Percentiles rank a stretch among this genome's conserved stretches.
These are phyloP conservation scores for Botrytis pseudocinerea DNA, from an alignment of 2,329 filamentous ascomycete genomes.

Conservation along the genomic window DNA sequence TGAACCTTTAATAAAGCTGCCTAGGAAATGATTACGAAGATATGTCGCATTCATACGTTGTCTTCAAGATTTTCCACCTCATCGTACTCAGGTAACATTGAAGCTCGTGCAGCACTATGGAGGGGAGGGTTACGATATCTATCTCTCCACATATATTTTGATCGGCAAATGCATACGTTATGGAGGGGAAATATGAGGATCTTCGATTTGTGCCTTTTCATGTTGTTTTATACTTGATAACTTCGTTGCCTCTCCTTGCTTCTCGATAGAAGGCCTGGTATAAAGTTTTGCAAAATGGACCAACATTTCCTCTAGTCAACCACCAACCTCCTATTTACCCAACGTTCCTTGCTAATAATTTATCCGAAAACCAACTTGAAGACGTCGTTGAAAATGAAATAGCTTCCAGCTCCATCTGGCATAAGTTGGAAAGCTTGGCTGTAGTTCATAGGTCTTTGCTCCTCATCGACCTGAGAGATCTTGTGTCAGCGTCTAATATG, in stretches of 20 bases:
- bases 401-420: slow-evolving; percentile 65
- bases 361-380: slow-evolving; percentile 80
- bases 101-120: slow-evolving; percentile 9
- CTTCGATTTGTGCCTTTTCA: slow-evolving; percentile 12
- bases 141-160: slow-evolving; percentile 14
- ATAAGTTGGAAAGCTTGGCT: slow-evolving; percentile 85
- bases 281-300: slow-evolving; percentile 32
- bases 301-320: slow-evolving; percentile 18
- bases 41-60: background rate
- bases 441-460: slow-evolving; percentile 86
- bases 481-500: slow-evolving; percentile 4
- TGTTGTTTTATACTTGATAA: slow-evolving; percentile 24
- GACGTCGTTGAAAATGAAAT: slow-evolving; percentile 90
- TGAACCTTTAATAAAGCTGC: background rate
- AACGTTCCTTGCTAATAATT: slow-evolving; percentile 24
- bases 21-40: slow-evolving; percentile 8
- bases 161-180: slow-evolving; percentile 1
- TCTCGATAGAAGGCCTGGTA: slow-evolving; percentile 32
- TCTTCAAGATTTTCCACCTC: background rate
- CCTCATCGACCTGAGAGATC: slow-evolving; percentile 72
- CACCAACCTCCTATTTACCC: slow-evolving; percentile 30
- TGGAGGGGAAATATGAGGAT: slow-evolving; percentile 13
- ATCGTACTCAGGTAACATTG: background rate
- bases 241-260: slow-evolving; percentile 26
- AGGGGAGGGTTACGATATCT: background rate